Percentiles rank a stretch among this genome's conserved stretches.
These are phyloP conservation scores for Saprolegnia diclina DNA, from an alignment of 352 stramenopile species.

Conservation along the genomic window DNA sequence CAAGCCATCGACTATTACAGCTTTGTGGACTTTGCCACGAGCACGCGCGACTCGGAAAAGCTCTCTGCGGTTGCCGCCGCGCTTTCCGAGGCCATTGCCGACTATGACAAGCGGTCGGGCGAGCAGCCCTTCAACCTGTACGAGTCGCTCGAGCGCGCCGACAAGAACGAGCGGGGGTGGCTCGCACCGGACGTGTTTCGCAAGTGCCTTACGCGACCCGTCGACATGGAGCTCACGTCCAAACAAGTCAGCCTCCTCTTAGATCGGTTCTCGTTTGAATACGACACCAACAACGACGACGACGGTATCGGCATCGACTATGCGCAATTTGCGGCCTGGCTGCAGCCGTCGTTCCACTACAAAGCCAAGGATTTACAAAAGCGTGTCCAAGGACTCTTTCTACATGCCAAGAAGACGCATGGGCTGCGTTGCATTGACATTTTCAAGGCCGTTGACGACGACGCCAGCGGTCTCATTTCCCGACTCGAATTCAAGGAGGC, in stretches of 20 bases:
- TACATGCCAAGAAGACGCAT: slow-evolving; percentile 32
- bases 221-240: slow-evolving; percentile 7
- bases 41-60: slow-evolving; percentile 55
- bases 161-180: slow-evolving; percentile 52
- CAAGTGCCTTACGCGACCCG: slow-evolving; percentile 20
- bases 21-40: slow-evolving; percentile 67
- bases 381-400: slow-evolving; percentile 46
- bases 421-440: slow-evolving; percentile 50
- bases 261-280: slow-evolving; percentile 17
- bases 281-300: neutral
- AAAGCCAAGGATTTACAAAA: slow-evolving; percentile 52
- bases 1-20: slow-evolving; percentile 42
- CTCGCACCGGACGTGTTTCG: slow-evolving; percentile 43
- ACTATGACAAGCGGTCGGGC: slow-evolving; percentile 42
- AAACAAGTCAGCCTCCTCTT: neutral
- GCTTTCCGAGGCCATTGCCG: slow-evolving; percentile 40
- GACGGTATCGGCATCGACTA: slow-evolving; percentile 42
- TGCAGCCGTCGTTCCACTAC: slow-evolving; percentile 56
- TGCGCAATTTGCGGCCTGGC: slow-evolving; percentile 56
- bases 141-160: slow-evolving; percentile 41
- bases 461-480: slow-evolving; percentile 47
- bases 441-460: slow-evolving; percentile 56
- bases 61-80: slow-evolving; percentile 46
- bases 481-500: slow-evolving; percentile 47
- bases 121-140: slow-evolving; percentile 42